Conservation (phyloP, 2,329 filamentous ascomycete genomes). For the Aspergillus transmontanensis region DNA sequence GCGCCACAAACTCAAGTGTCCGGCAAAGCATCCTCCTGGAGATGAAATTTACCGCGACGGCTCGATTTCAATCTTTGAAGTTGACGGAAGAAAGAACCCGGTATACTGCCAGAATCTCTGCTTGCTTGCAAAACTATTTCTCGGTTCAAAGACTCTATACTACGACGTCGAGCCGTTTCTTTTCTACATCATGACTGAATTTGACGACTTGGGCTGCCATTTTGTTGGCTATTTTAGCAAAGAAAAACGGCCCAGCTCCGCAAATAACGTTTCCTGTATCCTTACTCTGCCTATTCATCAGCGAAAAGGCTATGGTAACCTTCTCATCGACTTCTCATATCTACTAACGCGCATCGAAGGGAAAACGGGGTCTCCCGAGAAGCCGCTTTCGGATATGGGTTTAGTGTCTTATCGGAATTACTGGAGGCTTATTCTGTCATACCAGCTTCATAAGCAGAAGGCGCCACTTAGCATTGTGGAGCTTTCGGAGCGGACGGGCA, state of each 20-base stretch:
- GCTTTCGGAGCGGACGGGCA: constrained; percentile 80
- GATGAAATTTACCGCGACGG: constrained; percentile 98
- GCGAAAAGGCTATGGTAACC: constrained; percentile 93
- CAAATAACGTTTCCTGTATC: constrained; percentile 98
- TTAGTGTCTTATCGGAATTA: constrained; percentile 97
- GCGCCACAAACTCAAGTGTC: constrained; percentile 96
- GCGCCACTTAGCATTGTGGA: constrained; percentile 57
- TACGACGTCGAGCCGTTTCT: constrained; percentile 99
- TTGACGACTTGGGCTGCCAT: constrained; percentile 87
- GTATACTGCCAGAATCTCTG: constrained; percentile 98
- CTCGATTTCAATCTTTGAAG: constrained; percentile 93
- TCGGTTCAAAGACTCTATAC: constrained; percentile 97
- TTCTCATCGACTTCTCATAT: constrained; percentile 98
- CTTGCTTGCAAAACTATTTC: constrained; percentile 90
- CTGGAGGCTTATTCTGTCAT: constrained; percentile 87
- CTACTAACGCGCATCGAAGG: constrained; percentile 88
- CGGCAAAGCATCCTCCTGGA: constrained; percentile 92
- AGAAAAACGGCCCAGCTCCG: constrained; percentile 90
- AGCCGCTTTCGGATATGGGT: constrained; percentile 96
- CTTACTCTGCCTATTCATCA: constrained; percentile 94
- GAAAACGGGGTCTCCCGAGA: constrained; percentile 94
- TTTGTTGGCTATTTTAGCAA: constrained; percentile 99
- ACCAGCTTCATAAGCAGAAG: constrained; percentile 71
- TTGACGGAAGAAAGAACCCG: constrained; percentile 88
- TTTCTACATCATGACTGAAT: constrained; percentile 96